Evolutionary conservation across 2,329 filamentous ascomycete genomes (phyloP), one percentile per base, ranked within the genome.

Genomic region (Penicillium sp.): DNA sequence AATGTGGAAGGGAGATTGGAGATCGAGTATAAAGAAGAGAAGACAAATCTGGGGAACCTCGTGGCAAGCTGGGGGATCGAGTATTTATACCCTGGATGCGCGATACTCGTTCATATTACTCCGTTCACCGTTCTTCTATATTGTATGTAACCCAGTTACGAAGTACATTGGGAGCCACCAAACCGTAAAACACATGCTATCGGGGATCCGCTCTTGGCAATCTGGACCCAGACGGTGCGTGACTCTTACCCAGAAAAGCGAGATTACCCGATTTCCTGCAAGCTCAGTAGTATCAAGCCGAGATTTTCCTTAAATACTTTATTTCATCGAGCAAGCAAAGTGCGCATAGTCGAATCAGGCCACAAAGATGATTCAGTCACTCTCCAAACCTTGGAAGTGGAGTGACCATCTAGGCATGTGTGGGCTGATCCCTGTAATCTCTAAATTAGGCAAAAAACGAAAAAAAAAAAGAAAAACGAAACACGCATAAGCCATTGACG

Each of bases 351-450:
- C 64, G 48, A 62, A 66, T 64, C 64, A 65, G 45, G 61, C 55
- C 57, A 62, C 36, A 19, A 48, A 48, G n/a, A 36, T 6, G n/a
- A 45, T 36, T 56, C 25, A 43, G 25, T 29, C 9, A 29, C 25
- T 15, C 6, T 50, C 45, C 33, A 49, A 43, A 39, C n/a, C 36
- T 39, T 39, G 36, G 36, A 12, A 45, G 48, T 49, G 47, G 44
- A 62, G 48, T 49, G 56, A 52, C 10, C 35, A 50, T 23, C 53
- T 49, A 39, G 49, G 53, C 38, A 58, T 38, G 53, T 57, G 53
- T 65, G 59, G 63, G 57, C 58, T 62, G 64, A 65, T 64, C 60
- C 61, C 43, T 66, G 55, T 43, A 63, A 58, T 63, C 53, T 63
- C 60, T 49, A 25, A n/a, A 19, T 42, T 57, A 54, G 41, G 10